Evolutionary conservation across 768 basidiomycete genomes (phyloP), one percentile per base, ranked within the genome.

Genomic region (Pleurotus djamor): DNA sequence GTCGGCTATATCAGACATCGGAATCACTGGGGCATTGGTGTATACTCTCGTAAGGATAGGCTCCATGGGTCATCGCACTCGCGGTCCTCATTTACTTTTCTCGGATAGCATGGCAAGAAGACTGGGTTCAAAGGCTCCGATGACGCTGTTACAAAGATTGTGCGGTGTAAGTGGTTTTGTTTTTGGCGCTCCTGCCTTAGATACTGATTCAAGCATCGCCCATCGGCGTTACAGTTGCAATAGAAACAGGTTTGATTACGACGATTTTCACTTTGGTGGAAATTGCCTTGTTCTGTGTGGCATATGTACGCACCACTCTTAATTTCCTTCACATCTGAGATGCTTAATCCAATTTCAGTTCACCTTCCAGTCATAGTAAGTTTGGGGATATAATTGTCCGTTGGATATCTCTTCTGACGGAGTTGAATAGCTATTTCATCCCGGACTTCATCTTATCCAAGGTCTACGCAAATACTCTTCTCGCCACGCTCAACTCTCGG

Each of bases 211-310:
- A 28, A 28, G 21, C 21, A 28, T 28, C 21, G 21, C 21, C 21
- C 21, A 28, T 28, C 21, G 21, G 21, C 21, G 21, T 35, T 44
- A 3, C 16, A 67, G 66, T 65, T 4, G 63, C 66, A 2, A 62
- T 67, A 12, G 64, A 67, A 41, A 67, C 64, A 7, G 66, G 66
- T 13, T 45, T 67, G 4, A 32, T 67, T 13, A 67, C 66, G 62
- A 65, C 55, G 38, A 59, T 58, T 9, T 50, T 21, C 35, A 64
- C 66, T 8, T 50, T 67, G 3, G 32, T 58, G 6, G 64, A 63
- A 34, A 56, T 63, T n/a, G 16, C 65, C 41, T 52, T 63, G 10
- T 57, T 67, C 21, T 21, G 62, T 38, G 54, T 62, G 9, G 41
- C 65, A 8, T 62, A 62, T 9, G 66, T 65, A 48, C 43, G 66